A percentile compares a stretch with the other conserved stretches of the same genome.
Conservation (phyloP, 805 yeast species). For the Candida argentea region DNA sequence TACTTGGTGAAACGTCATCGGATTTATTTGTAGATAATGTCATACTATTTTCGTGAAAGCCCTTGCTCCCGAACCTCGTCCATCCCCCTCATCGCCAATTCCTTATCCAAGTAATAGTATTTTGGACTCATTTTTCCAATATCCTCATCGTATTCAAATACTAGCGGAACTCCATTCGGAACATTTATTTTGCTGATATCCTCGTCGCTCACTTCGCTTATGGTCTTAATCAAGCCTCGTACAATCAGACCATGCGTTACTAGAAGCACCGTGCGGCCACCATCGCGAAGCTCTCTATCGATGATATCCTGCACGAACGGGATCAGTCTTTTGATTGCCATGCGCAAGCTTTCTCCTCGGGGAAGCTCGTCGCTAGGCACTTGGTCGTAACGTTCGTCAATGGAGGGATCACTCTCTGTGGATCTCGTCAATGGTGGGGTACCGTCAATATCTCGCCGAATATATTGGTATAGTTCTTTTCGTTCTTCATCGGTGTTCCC, state of each 20-base stretch:
- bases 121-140: slow-evolving; percentile 16
- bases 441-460: slow-evolving; percentile 28
- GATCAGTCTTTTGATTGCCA: slow-evolving; percentile 29
- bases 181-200: slow-evolving; percentile 30
- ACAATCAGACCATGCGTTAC: slow-evolving; percentile 36
- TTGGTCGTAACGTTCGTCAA: slow-evolving; percentile 24
- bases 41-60: slow-evolving; percentile 3
- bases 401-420: slow-evolving; percentile 16
- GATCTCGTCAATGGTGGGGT: slow-evolving; percentile 22
- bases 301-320: slow-evolving; percentile 26
- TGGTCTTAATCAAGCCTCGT: slow-evolving; percentile 29
- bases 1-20: too few species aligned
- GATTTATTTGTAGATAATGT: slow-evolving; percentile 3
- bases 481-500: slow-evolving; percentile 13
- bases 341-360: slow-evolving; percentile 28
- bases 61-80: slow-evolving; percentile 23
- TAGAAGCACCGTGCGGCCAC: slow-evolving; percentile 22
- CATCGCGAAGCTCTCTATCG: slow-evolving; percentile 13
- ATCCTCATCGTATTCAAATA: slow-evolving; percentile 29
- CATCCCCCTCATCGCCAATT: slow-evolving; percentile 28
- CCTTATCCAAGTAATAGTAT: slow-evolving; percentile 31
- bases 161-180: slow-evolving; percentile 36
- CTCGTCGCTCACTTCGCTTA: slow-evolving; percentile 24
- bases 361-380: slow-evolving; percentile 15
- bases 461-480: slow-evolving; percentile 24